These are phyloP conservation scores for Mortierella sp. DNA, from an alignment of 371 early-diverging fungal species.

Conservation along the genomic window DNA sequence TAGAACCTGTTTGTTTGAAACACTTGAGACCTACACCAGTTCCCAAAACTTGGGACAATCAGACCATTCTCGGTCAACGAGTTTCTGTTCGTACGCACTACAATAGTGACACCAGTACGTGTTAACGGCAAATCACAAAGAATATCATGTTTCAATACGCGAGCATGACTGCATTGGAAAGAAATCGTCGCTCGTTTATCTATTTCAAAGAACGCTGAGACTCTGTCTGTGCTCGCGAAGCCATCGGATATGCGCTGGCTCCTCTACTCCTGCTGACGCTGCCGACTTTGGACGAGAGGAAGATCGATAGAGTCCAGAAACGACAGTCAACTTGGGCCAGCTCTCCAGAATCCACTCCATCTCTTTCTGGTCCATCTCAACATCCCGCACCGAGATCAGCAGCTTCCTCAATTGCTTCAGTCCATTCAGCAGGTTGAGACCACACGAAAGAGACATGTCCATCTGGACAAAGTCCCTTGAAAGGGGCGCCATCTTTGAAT, in stretches of 20 bases:
- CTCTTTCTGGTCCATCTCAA: not conserved
- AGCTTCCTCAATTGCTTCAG: not conserved
- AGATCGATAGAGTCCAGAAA: not conserved
- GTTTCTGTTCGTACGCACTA: too few species aligned
- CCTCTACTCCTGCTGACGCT: not conserved
- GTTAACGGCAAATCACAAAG: too few species aligned
- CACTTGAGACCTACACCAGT: too few species aligned
- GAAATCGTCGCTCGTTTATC: too few species aligned
- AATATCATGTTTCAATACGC: too few species aligned
- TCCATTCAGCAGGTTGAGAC: not conserved
- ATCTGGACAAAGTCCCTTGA: not conserved
- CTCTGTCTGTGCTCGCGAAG: not conserved
- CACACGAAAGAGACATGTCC: not conserved
- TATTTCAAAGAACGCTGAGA: not conserved
- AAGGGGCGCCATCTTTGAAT: not conserved
- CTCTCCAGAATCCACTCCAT: not conserved
- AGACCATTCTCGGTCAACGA: too few species aligned
- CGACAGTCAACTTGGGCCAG: not conserved
- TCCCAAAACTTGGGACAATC: too few species aligned
- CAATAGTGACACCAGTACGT: too few species aligned
- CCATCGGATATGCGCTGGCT: not conserved
- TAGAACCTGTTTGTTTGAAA: too few species aligned
- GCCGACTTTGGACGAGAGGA: not conserved
- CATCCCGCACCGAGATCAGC: not conserved
- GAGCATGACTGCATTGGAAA: too few species aligned